These are phyloP conservation scores for Phytophthora fragariaefolia DNA, from an alignment of 352 stramenopile genomes.

Conservation along the genomic window DNA sequence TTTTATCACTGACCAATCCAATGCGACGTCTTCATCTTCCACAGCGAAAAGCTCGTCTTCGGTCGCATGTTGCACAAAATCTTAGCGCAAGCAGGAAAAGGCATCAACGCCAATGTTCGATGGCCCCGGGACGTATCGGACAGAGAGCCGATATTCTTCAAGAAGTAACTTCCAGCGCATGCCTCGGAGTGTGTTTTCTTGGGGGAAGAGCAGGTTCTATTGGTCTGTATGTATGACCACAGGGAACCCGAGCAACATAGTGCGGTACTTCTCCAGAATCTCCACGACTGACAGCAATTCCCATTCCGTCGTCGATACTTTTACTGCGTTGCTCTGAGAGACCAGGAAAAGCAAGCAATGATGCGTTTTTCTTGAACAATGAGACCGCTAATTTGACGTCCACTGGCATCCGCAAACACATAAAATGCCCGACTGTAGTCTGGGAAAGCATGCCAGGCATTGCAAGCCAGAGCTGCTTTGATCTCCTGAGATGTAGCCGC, in stretches of 20 bases:
- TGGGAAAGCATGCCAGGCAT: no score
- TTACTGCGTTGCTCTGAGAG: neutral
- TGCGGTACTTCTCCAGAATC: conserved; percentile 14
- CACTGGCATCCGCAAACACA: neutral
- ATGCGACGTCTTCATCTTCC: conserved; percentile 8
- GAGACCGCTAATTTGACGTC: neutral
- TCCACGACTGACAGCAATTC: conserved; percentile 7
- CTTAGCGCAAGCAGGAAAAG: conserved; percentile 10
- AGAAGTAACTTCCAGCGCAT: conserved; percentile 7
- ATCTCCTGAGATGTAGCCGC: neutral
- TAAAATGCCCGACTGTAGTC: conserved; percentile 5
- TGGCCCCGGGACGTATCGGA: neutral
- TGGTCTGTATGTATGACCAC: conserved; percentile 16
- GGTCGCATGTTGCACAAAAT: conserved; percentile 1
- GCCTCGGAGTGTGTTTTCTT: conserved; percentile 6
- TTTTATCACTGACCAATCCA: conserved; percentile 15
- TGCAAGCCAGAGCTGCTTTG: neutral
- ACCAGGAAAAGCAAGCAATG: conserved; percentile 10
- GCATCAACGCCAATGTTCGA: conserved; percentile 12
- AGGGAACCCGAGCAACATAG: conserved; percentile 12
- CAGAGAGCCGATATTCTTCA: conserved; percentile 4
- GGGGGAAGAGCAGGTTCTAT: conserved; percentile 8
- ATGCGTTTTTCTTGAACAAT: conserved; percentile 10
- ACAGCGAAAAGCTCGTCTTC: conserved; percentile 6
- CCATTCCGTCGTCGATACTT: conserved; percentile 10